Evolutionary conservation across 2,329 filamentous ascomycete species (phyloP).

Genomic region (Ampelomyces quisqualis): DNA sequence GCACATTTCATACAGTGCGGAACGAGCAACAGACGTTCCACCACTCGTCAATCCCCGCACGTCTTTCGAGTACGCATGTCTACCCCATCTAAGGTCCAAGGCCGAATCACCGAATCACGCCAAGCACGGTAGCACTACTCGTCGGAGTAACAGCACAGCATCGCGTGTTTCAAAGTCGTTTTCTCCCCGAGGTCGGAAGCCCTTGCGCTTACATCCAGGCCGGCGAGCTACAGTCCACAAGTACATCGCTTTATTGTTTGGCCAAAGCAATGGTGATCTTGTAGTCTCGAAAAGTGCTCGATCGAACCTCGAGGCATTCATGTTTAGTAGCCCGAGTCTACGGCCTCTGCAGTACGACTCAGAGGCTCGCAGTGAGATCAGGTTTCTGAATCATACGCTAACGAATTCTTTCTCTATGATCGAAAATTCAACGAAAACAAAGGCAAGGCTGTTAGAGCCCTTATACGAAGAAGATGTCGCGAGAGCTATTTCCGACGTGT

Average conservation of each 20-base stretch:
- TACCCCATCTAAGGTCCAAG: no score
- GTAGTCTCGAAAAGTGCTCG: slow-evolving; percentile 6
- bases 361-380: slow-evolving; percentile 16
- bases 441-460: slow-evolving; percentile 30
- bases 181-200: slow-evolving; percentile 10
- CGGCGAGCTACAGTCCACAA: slow-evolving; percentile 29
- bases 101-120: no score
- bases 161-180: slow-evolving; percentile 1
- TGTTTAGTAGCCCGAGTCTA: slow-evolving; percentile 39
- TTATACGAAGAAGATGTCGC: slow-evolving; percentile 17
- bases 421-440: slow-evolving; percentile 15
- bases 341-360: slow-evolving; percentile 23
- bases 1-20: no score
- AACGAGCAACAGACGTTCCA: no score
- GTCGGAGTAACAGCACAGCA: not conserved
- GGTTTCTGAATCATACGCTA: slow-evolving; percentile 12
- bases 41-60: no score
- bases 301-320: slow-evolving; percentile 25
- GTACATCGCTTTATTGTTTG: slow-evolving; percentile 33
- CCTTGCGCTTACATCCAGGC: slow-evolving; percentile 16
- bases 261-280: slow-evolving; percentile 8
- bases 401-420: slow-evolving; percentile 26
- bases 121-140: no score
- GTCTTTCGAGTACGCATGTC: no score
- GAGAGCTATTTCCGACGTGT: slow-evolving; percentile 30